Base-by-base conservation (phyloP, 768 basidiomycete species). In the Agaricus blazei region DNA sequence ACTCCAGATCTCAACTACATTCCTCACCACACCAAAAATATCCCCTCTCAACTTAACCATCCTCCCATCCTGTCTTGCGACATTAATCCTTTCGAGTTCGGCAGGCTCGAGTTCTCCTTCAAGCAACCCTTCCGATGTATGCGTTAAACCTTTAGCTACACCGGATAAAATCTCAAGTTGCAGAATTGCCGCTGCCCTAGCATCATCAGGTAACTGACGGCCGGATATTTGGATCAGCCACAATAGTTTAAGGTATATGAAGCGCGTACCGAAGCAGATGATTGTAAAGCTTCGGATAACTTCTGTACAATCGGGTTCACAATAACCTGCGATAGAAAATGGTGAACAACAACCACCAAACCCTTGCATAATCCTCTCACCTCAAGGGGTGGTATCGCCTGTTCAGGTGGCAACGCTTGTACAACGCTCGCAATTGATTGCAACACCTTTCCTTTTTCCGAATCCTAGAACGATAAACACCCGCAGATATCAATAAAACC, bases 361-460 rank as follows among this genome's bases (percentile, higher is more conserved):
- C 23, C n/a, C 19, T 14, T 36, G 1, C 15, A 44, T 9, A 26
- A 44, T 15, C 9, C 9, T 68, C 72, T 37, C 49, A 88, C 89
- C 71, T 87, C 82, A 24, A 95, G 77, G 0, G 93, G 89, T 0
- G 83, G 77, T 27, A 96, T 85, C 54, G 83, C 89, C 42, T 93
- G 87, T 41, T 74, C 73, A 0, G 91, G 85, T 0, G 90, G 87
- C 48, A 98, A 69, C 0, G 94, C 95, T 63, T 97, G 91, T 31
- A 97, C 89, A 3, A 98, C 92, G 59, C 93, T 96, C 1, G 92
- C 85, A 50, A 98, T 95, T 0, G 89, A 91, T 65, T 97, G 90
- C 44, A 97, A 73, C 1, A 97, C 90, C 69, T 95, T 97, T 61
- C 84, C 82, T 70, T 89, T 90, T 68, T 96, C 93, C 23, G 85